phyloP scores from a whole-genome alignment of 2,329 filamentous ascomycete species.

The Graphiopsis chlorocephala region DNA sequence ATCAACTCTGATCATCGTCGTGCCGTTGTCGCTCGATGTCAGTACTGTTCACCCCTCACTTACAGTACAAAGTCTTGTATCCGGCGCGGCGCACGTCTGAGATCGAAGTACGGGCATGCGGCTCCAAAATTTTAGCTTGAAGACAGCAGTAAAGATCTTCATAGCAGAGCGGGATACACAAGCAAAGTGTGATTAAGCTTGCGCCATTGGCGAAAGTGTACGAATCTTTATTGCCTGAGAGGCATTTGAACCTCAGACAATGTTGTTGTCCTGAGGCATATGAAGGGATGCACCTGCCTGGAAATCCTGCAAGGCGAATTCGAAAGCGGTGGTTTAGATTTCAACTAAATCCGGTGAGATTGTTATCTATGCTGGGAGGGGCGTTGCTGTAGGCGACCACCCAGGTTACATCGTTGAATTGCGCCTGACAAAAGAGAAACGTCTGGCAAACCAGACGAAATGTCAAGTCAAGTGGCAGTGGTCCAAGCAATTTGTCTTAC shows the following conservation, averaged over 20 bases:
- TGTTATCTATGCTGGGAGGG: not conserved
- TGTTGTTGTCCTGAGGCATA: not conserved
- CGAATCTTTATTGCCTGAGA: not conserved
- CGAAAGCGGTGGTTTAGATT: too few relatives aligned
- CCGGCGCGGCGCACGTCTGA: conserved; percentile 12
- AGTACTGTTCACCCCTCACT: not conserved
- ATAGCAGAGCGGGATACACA: not conserved
- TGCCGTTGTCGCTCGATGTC: not conserved
- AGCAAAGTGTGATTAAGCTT: not conserved
- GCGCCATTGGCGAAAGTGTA: not conserved
- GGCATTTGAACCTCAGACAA: not conserved
- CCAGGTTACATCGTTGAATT: not conserved
- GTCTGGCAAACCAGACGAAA: not conserved
- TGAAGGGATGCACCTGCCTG: not conserved
- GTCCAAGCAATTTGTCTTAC: not conserved
- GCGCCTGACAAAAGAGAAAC: not conserved
- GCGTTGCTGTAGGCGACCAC: not conserved
- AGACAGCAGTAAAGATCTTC: not conserved
- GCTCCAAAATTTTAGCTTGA: not conserved
- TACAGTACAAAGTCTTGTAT: not conserved
- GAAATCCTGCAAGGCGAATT: not conserved
- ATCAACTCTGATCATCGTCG: not conserved
- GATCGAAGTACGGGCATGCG: not conserved
- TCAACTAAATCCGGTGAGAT: not conserved
- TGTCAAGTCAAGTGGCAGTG: not conserved